Evolutionary conservation across 2,329 filamentous ascomycete genomes (phyloP).

Genomic region (Aspergillus luchuensis): DNA sequence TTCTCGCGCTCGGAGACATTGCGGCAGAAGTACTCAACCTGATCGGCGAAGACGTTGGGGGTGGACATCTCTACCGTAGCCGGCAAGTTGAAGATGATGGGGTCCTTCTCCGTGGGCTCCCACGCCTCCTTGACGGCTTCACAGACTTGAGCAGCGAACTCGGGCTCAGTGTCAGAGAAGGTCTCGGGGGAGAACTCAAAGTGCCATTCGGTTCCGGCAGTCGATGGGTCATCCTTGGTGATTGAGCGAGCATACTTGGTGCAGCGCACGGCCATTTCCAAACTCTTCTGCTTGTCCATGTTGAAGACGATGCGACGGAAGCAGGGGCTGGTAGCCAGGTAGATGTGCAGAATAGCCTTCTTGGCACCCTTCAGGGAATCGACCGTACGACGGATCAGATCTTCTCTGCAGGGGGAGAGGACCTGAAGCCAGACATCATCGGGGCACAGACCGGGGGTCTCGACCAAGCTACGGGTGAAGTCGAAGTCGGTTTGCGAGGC

Average conservation of each 20-base stretch:
- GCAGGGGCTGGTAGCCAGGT: slow-evolving; percentile 93
- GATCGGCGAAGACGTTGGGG: slow-evolving; percentile 92
- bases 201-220: slow-evolving; percentile 58
- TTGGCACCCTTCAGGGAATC: slow-evolving; percentile 86
- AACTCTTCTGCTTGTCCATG: slow-evolving; percentile 77
- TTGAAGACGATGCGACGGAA: slow-evolving; percentile 91
- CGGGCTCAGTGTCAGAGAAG: slow-evolving; percentile 86
- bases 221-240: slow-evolving; percentile 73
- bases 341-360: slow-evolving; percentile 93
- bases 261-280: slow-evolving; percentile 82
- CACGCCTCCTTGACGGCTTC: slow-evolving; percentile 93
- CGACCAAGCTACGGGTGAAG: slow-evolving; percentile 83
- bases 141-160: slow-evolving; percentile 81
- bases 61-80: slow-evolving; percentile 95
- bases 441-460: slow-evolving; percentile 79
- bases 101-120: slow-evolving; percentile 75
- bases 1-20: slow-evolving; percentile 83
- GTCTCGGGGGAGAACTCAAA: slow-evolving; percentile 57
- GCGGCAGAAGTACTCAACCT: slow-evolving; percentile 92
- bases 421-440: slow-evolving; percentile 93
- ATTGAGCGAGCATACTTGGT: slow-evolving; percentile 83
- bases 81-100: slow-evolving; percentile 95
- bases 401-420: slow-evolving; percentile 85
- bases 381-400: slow-evolving; percentile 86
- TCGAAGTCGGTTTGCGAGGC: slow-evolving; percentile 95